These are phyloP conservation scores for Aquilaria sinensis DNA, from an alignment of 345 rosid genomes.

Conservation along the genomic window DNA sequence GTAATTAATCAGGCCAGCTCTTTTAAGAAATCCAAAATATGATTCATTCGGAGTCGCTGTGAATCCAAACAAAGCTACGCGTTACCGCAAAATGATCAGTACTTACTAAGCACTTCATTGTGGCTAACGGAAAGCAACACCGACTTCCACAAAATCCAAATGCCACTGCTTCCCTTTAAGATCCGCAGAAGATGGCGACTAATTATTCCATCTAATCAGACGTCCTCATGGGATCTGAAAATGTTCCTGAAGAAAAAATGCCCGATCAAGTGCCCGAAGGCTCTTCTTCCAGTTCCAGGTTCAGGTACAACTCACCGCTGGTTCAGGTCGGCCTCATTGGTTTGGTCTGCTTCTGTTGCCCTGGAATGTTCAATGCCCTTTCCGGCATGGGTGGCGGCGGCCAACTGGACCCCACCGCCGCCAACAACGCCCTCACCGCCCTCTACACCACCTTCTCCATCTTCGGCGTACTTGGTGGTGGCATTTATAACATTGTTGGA, in stretches of 20 bases:
- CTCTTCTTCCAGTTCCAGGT: constrained; percentile 9
- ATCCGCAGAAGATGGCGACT: too few species aligned
- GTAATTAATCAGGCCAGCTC: too few species aligned
- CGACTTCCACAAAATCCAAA: too few species aligned
- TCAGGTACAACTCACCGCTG: constrained; percentile 56
- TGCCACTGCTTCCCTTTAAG: too few species aligned
- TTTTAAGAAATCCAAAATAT: too few species aligned
- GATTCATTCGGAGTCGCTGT: too few species aligned
- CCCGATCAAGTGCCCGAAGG: constrained; percentile 4
- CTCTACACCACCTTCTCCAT: constrained; percentile 58
- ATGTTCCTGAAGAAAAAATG: constrained; percentile 18
- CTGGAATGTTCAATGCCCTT: constrained; percentile 72
- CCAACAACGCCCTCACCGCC: constrained; percentile 65
- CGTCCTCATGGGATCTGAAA: constrained; percentile 23
- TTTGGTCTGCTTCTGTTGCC: constrained; percentile 66
- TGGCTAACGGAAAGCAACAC: too few species aligned
- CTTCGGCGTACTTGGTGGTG: constrained; percentile 58
- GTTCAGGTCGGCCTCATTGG: constrained; percentile 51
- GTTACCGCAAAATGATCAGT: too few species aligned
- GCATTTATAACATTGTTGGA: constrained; percentile 60
- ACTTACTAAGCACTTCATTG: too few species aligned
- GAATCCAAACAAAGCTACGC: too few species aligned
- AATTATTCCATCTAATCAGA: too few species aligned
- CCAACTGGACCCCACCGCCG: constrained; percentile 45
- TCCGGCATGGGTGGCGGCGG: constrained; percentile 72